Base-by-base conservation (phyloP, 441 rosid species). In the Populus hybrid region DNA sequence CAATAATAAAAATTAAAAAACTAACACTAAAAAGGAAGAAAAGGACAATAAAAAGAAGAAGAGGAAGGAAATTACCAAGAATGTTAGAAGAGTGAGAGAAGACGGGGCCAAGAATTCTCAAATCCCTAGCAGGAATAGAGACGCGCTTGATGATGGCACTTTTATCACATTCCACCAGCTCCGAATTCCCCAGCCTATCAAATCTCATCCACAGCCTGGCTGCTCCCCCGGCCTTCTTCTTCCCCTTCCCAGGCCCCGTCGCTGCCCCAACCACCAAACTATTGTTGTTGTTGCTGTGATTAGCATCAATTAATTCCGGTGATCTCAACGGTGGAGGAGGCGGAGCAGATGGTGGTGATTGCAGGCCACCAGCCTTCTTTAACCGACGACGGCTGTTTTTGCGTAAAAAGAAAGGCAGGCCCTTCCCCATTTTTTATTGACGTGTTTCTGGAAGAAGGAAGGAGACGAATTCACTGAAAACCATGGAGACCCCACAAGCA, bases 101-200 rank as follows among this genome's bases (percentile, higher is more conserved):
- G 69, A 94, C 87, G 67, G 99, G 97, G 63, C 97, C 97, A 30
- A 95, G 97, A 66, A 95, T 91, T 82, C 98, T 88, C 90, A 95
- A 86, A 87, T 94, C 99, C 88, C 99, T 86, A 75, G 98, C 87
- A 7, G 99, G 98, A 80, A 95, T 89, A 1, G 94, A 85, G 24
- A 87, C 91, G 14, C 95, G 88, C 79, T 87, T 89, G 38, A 94
- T 91, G 73, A 95, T 95, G 8, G 89, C 81, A 73, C 88, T 89
- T 87, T 95, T 95, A 67, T 94, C 99, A 73, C 94, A 94, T 76
- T 94, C 99, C 75, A 91, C 89, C 46, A 89, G 69, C 84, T 95
- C 97, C 87, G 92, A 90, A n/a, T 82, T 87, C 69, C 98, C 99
- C 23, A 84, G 84, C 36, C 90, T 79, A 78, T 95, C 98, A 70